Percentiles rank a stretch among this genome's conserved stretches.
Evolutionary conservation across 305 asterid genomes (phyloP).

Genomic region (Salvia sclarea): DNA sequence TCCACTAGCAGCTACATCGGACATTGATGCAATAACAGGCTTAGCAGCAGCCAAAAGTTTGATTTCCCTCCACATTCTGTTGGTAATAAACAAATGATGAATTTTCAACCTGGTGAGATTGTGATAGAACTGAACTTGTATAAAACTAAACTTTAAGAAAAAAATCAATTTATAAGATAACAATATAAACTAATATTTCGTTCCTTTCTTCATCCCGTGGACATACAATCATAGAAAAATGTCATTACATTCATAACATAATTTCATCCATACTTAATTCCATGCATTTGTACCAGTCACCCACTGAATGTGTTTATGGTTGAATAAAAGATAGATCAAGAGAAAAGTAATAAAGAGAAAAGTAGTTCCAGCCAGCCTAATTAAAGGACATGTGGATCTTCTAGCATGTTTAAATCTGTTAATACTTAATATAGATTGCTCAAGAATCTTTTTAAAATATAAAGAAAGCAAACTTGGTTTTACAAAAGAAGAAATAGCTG

Average conservation of each 20-base stretch:
- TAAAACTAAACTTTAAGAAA: too few relatives aligned
- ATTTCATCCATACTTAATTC: too few relatives aligned
- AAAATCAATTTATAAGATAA: too few relatives aligned
- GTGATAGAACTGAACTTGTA: too few relatives aligned
- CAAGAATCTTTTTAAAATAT: background rate
- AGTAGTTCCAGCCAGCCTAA: background rate
- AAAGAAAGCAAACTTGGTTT: conserved; percentile 9
- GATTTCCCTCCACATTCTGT: conserved; percentile 93
- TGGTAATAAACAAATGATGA: conserved; percentile 24
- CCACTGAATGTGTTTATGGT: background rate
- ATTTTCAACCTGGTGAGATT: background rate
- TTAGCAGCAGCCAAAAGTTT: conserved; percentile 67
- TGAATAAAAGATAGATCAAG: background rate
- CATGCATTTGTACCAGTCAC: too few relatives aligned
- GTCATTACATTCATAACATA: too few relatives aligned
- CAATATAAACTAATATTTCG: too few relatives aligned
- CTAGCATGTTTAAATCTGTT: conserved; percentile 4
- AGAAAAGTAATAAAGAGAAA: too few relatives aligned
- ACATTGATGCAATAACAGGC: conserved; percentile 89
- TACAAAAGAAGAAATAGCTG: too few relatives aligned
- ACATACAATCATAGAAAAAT: too few relatives aligned
- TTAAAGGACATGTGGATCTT: background rate
- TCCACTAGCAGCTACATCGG: conserved; percentile 95
- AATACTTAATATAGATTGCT: background rate
- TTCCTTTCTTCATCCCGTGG: too few relatives aligned